phyloP scores from a whole-genome alignment of 1,284 basidiomycete genomes.

The Marasmius oreades region DNA sequence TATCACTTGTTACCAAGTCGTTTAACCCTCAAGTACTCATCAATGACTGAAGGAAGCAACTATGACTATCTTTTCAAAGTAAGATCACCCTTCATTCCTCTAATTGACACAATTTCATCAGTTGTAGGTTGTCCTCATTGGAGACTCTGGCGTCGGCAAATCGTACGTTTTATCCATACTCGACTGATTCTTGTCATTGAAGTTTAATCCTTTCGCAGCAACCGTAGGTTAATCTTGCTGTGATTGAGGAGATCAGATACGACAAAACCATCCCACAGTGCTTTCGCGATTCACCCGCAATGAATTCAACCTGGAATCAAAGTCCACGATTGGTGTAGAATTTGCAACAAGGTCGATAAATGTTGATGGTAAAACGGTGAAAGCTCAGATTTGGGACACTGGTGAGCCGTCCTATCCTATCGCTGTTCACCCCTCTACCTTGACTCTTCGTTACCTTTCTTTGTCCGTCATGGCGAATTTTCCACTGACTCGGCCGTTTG shows the following conservation, averaged over 20 bases:
- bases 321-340: constrained; percentile 99
- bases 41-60: constrained; percentile 86
- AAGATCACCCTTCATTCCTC: constrained; percentile 16
- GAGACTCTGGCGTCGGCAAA: constrained; percentile 99
- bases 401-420: constrained; percentile 46
- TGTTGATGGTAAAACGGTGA: constrained; percentile 95
- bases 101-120: constrained; percentile 8
- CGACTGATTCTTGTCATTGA: constrained; percentile 19
- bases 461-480: neutral
- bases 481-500: constrained; percentile 2
- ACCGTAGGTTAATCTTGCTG: constrained; percentile 28
- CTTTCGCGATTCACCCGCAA: constrained; percentile 97
- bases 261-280: constrained; percentile 37
- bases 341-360: constrained; percentile 96
- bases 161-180: constrained; percentile 56
- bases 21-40: constrained; percentile 13
- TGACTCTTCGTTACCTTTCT: neutral
- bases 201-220: constrained; percentile 25
- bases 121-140: constrained; percentile 89
- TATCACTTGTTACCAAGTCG: constrained; percentile 10
- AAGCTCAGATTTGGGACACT: constrained; percentile 99
- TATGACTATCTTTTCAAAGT: constrained; percentile 98
- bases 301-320: constrained; percentile 98
- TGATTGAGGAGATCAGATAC: neutral
- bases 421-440: neutral